Evolutionary conservation across 345 rosid species (phyloP).

Genomic region (Citrus australasica): DNA sequence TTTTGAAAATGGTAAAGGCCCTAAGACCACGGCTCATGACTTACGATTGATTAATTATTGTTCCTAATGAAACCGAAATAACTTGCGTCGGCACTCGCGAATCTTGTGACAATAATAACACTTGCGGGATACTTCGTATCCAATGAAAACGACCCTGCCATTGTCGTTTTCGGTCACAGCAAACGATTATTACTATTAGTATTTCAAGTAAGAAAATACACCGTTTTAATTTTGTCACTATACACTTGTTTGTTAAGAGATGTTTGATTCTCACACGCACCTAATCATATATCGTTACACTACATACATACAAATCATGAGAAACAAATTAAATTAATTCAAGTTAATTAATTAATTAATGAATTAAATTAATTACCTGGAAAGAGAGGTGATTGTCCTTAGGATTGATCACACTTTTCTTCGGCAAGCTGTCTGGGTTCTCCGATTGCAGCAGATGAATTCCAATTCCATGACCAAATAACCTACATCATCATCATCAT

Average conservation of each 20-base stretch:
- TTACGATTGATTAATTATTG: too few species aligned
- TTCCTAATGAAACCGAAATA: too few species aligned
- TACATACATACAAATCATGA: too few species aligned
- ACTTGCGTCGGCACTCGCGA: too few species aligned
- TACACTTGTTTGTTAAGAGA: too few species aligned
- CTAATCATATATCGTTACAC: too few species aligned
- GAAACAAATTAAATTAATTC: not conserved
- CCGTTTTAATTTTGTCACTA: not conserved
- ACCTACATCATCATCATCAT: conserved; percentile 27
- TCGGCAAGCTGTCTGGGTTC: conserved; percentile 54
- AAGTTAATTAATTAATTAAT: too few species aligned
- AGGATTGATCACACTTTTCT: conserved; percentile 71
- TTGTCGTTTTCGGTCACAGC: not conserved
- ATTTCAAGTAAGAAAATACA: too few species aligned
- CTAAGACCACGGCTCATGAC: too few species aligned
- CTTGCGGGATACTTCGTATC: not conserved
- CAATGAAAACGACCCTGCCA: not conserved
- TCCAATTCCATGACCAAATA: conserved; percentile 74
- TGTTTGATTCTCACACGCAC: too few species aligned
- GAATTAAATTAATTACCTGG: conserved; percentile 43
- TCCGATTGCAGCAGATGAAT: conserved; percentile 74
- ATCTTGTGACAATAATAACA: not conserved
- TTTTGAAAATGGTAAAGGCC: accelerated
- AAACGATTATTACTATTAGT: too few species aligned
- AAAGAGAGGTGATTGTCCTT: conserved; percentile 88